Evolutionary conservation across 139 green algal genomes (phyloP).

Genomic region (Coccomyxa sp.): DNA sequence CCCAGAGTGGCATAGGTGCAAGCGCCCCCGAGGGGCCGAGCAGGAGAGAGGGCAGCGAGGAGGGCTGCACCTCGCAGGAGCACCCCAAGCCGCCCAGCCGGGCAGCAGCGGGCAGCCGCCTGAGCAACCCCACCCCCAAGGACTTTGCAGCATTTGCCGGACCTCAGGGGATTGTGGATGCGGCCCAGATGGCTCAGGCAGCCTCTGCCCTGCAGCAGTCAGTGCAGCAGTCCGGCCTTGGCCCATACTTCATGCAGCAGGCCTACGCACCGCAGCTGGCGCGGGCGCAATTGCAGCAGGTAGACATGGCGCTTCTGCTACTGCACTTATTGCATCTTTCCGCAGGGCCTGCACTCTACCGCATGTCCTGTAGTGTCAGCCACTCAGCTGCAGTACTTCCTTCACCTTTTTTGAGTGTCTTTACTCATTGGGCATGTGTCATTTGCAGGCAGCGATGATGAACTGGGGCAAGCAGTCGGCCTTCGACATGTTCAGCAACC

Average conservation of each 20-base stretch:
- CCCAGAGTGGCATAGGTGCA: background rate
- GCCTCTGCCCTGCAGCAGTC: background rate
- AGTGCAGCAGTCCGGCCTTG: conserved; percentile 4
- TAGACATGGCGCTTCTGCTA: background rate
- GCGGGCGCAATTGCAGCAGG: conserved; percentile 3
- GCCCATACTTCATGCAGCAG: conserved; percentile 3
- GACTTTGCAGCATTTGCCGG: background rate
- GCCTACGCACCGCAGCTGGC: background rate
- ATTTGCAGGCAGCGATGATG: background rate
- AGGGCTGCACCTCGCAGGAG: background rate
- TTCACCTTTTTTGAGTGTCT: background rate
- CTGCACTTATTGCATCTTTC: background rate
- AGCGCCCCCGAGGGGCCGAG: background rate
- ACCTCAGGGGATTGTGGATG: background rate
- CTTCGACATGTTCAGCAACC: background rate
- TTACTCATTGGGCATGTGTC: background rate
- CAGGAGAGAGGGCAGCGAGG: background rate
- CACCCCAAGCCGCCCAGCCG: background rate
- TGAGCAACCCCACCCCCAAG: background rate
- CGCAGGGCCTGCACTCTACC: background rate
- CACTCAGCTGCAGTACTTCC: background rate
- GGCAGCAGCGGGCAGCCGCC: background rate
- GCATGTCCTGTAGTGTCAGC: background rate
- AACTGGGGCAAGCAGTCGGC: background rate
- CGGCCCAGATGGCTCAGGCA: background rate